These are phyloP conservation scores for Alopecurus myosuroides DNA, from an alignment of 176 grass and related monocot genomes.

Conservation along the genomic window DNA sequence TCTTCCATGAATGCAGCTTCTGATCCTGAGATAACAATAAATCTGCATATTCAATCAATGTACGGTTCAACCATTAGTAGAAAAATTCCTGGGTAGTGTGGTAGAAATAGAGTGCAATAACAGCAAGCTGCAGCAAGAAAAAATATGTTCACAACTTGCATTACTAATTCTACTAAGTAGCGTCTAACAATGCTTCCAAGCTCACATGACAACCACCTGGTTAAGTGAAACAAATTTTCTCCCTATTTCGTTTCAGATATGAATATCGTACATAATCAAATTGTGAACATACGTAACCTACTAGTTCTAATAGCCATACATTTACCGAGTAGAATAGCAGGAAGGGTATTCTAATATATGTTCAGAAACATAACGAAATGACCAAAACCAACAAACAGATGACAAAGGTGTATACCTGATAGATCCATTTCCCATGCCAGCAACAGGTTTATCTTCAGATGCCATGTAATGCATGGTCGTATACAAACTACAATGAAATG, in stretches of 20 bases:
- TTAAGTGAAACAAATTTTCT: conserved; percentile 1
- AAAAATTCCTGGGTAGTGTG: background rate
- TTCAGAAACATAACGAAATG: background rate
- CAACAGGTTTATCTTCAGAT: conserved; percentile 68
- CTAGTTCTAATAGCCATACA: background rate
- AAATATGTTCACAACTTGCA: conserved; percentile 6
- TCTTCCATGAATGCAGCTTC: conserved; percentile 91
- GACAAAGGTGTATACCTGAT: conserved; percentile 59
- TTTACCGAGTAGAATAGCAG: background rate
- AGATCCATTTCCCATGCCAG: conserved; percentile 91
- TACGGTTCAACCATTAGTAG: conserved; percentile 6
- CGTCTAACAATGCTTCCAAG: conserved; percentile 2
- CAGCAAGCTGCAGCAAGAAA: background rate
- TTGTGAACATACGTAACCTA: background rate
- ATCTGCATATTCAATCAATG: conserved; percentile 56
- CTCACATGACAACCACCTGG: background rate
- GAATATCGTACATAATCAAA: background rate
- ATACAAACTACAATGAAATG: conserved; percentile 85
- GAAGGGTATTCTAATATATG: conserved; percentile 11
- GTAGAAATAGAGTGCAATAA: conserved; percentile 2
- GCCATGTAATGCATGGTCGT: conserved; percentile 82
- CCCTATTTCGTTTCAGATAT: conserved; percentile 3
- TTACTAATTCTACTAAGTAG: background rate
- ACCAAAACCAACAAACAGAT: background rate
- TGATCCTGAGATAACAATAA: conserved; percentile 78